phyloP scores from a whole-genome alignment of 192 early-diverging fungal species.

The Linnemannia exigua region DNA sequence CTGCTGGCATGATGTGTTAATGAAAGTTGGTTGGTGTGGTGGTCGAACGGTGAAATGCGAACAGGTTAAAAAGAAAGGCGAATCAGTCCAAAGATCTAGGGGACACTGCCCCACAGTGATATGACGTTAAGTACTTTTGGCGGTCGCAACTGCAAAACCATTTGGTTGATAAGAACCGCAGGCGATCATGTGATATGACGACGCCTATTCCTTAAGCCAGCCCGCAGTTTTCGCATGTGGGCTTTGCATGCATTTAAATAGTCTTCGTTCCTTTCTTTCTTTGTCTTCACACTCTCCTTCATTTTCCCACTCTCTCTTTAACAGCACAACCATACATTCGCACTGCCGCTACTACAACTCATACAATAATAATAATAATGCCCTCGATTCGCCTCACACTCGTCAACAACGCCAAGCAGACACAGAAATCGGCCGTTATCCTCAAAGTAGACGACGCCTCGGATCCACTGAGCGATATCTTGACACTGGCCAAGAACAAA shows the following conservation, averaged over 20 bases:
- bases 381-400: conserved; percentile 64
- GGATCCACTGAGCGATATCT: conserved; percentile 46
- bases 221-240: conserved; percentile 7
- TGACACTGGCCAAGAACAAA: conserved; percentile 67
- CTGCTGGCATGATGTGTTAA: conserved; percentile 43
- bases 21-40: background rate
- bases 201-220: background rate
- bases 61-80: background rate
- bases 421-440: conserved; percentile 51
- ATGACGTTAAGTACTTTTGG: background rate
- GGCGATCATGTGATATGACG: conserved; percentile 17
- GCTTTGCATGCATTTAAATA: background rate
- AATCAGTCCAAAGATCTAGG: background rate
- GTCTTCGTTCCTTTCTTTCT: background rate
- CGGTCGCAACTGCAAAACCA: background rate
- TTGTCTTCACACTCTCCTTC: background rate
- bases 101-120: background rate
- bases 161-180: background rate
- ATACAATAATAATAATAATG: conserved; percentile 18
- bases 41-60: background rate
- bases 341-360: background rate
- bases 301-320: background rate
- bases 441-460: conserved; percentile 47
- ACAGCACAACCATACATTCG: background rate
- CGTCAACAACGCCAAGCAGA: conserved; percentile 66